Conservation (phyloP, 495 filamentous ascomycete species). For the Penicillium psychrofluorescens region DNA sequence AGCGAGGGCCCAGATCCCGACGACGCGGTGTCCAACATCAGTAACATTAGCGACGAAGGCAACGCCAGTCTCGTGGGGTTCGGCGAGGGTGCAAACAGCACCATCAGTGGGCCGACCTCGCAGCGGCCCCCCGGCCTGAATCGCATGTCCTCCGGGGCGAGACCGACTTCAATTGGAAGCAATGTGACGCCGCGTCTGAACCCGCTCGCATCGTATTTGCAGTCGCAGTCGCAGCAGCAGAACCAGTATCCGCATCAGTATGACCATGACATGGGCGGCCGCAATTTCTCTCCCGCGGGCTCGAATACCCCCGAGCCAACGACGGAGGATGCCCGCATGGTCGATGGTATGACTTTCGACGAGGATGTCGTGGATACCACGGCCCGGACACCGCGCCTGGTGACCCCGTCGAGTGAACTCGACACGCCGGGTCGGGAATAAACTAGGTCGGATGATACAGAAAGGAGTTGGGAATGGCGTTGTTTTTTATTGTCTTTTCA, state of each 20-base stretch:
- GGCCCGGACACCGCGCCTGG: constrained; percentile 33
- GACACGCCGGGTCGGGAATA: constrained; percentile 13
- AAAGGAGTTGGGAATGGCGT: constrained; percentile 3
- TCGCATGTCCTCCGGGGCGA: constrained; percentile 23
- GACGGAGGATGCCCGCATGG: constrained; percentile 39
- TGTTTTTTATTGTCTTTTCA: neutral
- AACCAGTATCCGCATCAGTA: neutral
- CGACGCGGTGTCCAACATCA: constrained; percentile 53
- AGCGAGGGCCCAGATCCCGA: constrained; percentile 54
- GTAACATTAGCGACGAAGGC: constrained; percentile 74
- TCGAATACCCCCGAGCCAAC: constrained; percentile 34
- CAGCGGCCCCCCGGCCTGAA: constrained; percentile 17
- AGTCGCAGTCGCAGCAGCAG: constrained; percentile 15
- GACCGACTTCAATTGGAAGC: constrained; percentile 30
- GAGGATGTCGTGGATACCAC: constrained; percentile 47
- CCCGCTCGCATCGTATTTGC: constrained; percentile 16
- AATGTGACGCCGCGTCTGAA: constrained; percentile 17
- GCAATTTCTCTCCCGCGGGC: constrained; percentile 19
- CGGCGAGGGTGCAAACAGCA: constrained; percentile 79
- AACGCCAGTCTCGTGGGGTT: constrained; percentile 73
- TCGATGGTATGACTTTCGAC: constrained; percentile 52
- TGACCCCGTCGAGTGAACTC: constrained; percentile 17
- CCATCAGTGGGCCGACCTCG: constrained; percentile 66
- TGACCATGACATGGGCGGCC: too few relatives aligned
- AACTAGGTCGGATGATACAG: constrained; percentile 3